Conservation (phyloP, 225 moss, liverwort and hornwort species). For the Physcomitrium patens region DNA sequence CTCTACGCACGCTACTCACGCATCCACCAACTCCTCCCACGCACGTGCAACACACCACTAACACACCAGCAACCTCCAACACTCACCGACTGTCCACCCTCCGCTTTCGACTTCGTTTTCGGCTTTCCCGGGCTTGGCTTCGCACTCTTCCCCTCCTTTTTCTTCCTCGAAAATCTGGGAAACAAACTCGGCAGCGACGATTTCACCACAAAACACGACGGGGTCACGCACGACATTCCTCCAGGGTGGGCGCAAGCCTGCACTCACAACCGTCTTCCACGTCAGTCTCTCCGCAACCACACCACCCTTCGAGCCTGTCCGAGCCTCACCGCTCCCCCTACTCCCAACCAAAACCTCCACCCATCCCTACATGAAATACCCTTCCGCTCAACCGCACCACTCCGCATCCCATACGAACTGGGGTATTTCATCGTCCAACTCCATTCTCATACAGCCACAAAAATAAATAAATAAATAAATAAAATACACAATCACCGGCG, state of each 20-base stretch:
- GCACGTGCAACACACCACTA: no score
- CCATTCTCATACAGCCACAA: no score
- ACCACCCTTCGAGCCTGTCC: background rate
- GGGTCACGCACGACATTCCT: slow-evolving; percentile 40
- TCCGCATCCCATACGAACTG: slow-evolving; percentile 25
- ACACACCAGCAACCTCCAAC: background rate
- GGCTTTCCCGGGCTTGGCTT: slow-evolving; percentile 37
- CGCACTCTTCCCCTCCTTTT: slow-evolving; percentile 39
- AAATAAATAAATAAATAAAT: no score
- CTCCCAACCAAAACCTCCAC: background rate
- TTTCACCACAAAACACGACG: slow-evolving; percentile 51
- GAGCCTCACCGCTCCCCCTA: background rate
- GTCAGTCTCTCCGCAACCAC: background rate
- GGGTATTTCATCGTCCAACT: no score
- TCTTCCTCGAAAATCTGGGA: slow-evolving; percentile 50
- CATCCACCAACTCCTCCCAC: no score
- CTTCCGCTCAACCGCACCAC: slow-evolving; percentile 20
- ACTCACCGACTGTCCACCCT: slow-evolving; percentile 43
- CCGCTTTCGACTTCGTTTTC: slow-evolving; percentile 39
- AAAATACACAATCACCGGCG: no score
- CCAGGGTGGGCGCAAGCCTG: slow-evolving; percentile 42
- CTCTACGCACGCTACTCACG: no score
- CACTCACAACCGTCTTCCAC: background rate
- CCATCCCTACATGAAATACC: background rate
- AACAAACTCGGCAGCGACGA: slow-evolving; percentile 41